Base-by-base conservation (phyloP, 2,329 filamentous ascomycete species). In the Pyrenochaeta sp. region DNA sequence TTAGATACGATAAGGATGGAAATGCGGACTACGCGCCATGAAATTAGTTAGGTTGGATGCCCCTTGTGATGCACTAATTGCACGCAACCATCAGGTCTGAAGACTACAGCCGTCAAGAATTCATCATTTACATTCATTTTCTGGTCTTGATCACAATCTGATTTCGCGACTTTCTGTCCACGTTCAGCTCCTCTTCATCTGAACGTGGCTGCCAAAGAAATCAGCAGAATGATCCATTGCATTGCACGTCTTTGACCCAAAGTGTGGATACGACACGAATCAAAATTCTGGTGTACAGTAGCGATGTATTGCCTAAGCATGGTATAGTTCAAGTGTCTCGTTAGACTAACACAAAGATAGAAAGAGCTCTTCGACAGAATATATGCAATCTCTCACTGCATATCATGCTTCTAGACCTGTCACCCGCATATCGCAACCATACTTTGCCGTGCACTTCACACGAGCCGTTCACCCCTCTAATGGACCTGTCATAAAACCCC, bases 1-100 rank as follows among this genome's bases (percentile, higher is more conserved):
- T 65, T 24, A 67, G 71, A 49, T 69, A 69, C 39, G 69, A 74
- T 42, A 64, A 62, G 49, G 46, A 68, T 3, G 67, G 66, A 2
- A 68, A 70, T 19, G 46, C 65, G 46, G 65, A 69, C 34, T 69
- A 62, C 32, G 56, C 61, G 22, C 50, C 57, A 28, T 62, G 52
- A 34, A 19, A 4, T 39, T 39, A 39, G 36, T 34, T 27, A 44
- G 9, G 12, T 27, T 6, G 3, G 42, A 8, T 19, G 39, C 39
- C n/a, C 15, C 13, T 19, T 19, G 15, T 9, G 22, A 3, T 19
- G 19, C 19, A 19, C 8, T 10, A 36, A 36, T 3, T 36, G 10
- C 8, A 9, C 32, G 12, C 32, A 9, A 13, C 32, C 8, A 36
- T 36, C 32, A 36, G 10, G 32, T 30, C 5, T 30, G 9, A 9